Percentiles rank a stretch among this genome's conserved stretches.
phyloP scores from a whole-genome alignment of 2,329 filamentous ascomycete genomes.

The Phaeosphaeriaceae sp. region DNA sequence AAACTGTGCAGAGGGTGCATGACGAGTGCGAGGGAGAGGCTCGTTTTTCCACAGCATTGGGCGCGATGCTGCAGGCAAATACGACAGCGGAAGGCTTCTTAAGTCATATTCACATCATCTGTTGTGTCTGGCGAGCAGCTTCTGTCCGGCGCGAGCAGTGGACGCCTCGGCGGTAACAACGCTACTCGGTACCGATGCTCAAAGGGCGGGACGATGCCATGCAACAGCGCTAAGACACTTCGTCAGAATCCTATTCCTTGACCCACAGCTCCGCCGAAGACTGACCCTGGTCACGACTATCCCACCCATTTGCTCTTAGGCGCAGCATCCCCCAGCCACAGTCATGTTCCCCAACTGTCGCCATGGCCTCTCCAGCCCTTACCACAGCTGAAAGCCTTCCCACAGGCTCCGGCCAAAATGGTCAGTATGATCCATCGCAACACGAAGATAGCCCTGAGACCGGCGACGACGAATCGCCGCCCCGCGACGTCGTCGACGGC shows the following conservation, averaged over 20 bases:
- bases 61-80: not conserved
- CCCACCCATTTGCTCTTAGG: conserved; percentile 41
- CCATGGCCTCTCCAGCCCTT: conserved; percentile 47
- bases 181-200: conserved; percentile 32
- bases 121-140: conserved; percentile 10
- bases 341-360: conserved; percentile 37
- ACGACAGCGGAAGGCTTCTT: not conserved
- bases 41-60: not conserved
- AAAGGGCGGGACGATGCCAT: conserved; percentile 40
- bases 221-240: conserved; percentile 40
- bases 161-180: conserved; percentile 38
- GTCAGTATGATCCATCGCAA: conserved; percentile 34
- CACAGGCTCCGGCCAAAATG: conserved; percentile 35
- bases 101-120: conserved; percentile 1
- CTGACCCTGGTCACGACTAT: conserved; percentile 30
- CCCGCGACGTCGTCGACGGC: conserved; percentile 43
- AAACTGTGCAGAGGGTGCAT: conserved; percentile 19
- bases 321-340: conserved; percentile 42
- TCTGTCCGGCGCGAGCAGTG: conserved; percentile 25
- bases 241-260: conserved; percentile 39
- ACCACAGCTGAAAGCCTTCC: conserved; percentile 41
- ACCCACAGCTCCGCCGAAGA: conserved; percentile 39
- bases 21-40: conserved; percentile 3
- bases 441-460: conserved; percentile 41
- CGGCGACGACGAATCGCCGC: conserved; percentile 41